Evolutionary conservation across 306 rosid genomes (phyloP), one percentile per base, ranked within the genome.

Genomic region (Vigna mungo): DNA sequence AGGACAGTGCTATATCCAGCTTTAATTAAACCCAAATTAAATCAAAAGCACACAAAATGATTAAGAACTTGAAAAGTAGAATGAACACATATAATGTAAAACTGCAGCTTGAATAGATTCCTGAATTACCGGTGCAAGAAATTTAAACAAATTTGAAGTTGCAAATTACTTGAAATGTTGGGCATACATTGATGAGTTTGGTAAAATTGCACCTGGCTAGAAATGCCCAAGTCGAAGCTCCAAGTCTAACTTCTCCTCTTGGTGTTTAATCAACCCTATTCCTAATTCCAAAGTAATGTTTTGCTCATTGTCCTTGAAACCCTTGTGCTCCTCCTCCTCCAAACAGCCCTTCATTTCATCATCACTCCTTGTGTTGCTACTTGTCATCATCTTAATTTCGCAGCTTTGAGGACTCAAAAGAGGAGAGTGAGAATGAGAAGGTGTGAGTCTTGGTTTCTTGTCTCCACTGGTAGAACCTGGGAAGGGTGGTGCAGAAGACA

Each of bases 211-310:
- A 79, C 74, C 78, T 54, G 37, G 55, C 53, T 69, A 88, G 41
- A 72, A 61, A 52, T 68, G 71, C 48, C 88, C 90, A 13, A 93
- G 96, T 78, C 95, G 92, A 80, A 93, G 93, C 84, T 93, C 98
- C 91, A 93, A 85, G 86, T 93, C 98, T 52, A 93, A 80, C 55
- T 83, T 85, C 82, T 89, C 88, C 39, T 82, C 86, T 69, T 76
- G 84, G 69, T 86, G 83, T 78, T 86, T 78, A 64, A 82, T 76
- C 63, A 83, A 68, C 20, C 89, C 88, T 84, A 86, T 72, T 66
- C 89, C 88, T 80, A 89, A 80, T 72, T 89, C 98, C 82, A 91
- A 82, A 7, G 74, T 80, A 18, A 82, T 74, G 53, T 65, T 58
- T 41, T 78, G 76, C 68, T 90, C 87, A 65, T 62, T 77, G n/a